Percentiles rank a stretch among this genome's conserved stretches.
These are phyloP conservation scores for Ampelocalamus luodianensis DNA, from an alignment of 176 grass and related monocot genomes.

Conservation along the genomic window DNA sequence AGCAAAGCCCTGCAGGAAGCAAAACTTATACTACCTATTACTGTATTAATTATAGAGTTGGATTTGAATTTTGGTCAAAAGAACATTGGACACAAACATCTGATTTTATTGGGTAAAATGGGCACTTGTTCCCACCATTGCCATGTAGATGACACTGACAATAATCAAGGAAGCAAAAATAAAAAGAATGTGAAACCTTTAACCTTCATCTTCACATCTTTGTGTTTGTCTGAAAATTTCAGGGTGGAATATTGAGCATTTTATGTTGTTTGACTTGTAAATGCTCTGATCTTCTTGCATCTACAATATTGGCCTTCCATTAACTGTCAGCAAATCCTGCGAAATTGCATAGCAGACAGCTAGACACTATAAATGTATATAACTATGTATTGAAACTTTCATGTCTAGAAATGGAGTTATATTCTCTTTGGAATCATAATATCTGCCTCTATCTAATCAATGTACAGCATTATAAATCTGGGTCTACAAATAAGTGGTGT, in stretches of 20 bases:
- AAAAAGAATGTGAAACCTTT: not conserved
- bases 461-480: not conserved
- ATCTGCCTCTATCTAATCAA: not conserved
- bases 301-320: not conserved
- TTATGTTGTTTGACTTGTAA: not conserved
- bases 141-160: not conserved
- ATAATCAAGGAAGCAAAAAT: not conserved
- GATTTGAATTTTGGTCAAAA: not conserved
- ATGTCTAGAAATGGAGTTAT: not conserved
- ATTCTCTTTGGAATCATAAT: not conserved
- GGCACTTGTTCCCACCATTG: not conserved
- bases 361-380: not conserved
- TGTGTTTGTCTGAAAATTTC: not conserved
- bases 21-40: not conserved
- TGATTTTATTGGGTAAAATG: slow-evolving; percentile 14
- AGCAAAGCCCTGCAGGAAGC: not conserved
- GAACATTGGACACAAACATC: not conserved
- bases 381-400: not conserved
- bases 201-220: not conserved
- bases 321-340: not conserved
- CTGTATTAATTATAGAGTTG: not conserved
- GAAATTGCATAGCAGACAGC: not conserved
- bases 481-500: not conserved
- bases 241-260: not conserved
- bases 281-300: not conserved